These are phyloP conservation scores for Botrytis sinoallii DNA, from an alignment of 2,329 filamentous ascomycete genomes.

Conservation along the genomic window DNA sequence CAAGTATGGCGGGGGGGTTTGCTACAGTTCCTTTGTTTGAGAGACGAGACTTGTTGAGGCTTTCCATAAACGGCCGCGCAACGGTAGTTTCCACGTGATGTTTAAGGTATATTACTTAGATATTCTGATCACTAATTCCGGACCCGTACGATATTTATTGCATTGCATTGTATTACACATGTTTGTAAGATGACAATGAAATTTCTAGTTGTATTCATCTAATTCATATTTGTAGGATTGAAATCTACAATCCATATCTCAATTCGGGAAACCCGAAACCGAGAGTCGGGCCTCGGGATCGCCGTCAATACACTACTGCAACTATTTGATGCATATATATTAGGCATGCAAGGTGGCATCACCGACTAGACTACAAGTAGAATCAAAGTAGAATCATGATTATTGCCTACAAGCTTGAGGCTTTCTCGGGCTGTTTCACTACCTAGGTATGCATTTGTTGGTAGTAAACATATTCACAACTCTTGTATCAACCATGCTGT, in stretches of 20 bases:
- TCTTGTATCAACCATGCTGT: not conserved
- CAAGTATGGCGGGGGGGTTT: not conserved
- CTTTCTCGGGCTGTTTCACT: not conserved
- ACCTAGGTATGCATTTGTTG: not conserved
- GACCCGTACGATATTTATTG: not conserved
- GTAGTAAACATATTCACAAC: not conserved
- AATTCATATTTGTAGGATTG: not conserved
- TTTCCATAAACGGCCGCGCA: not conserved
- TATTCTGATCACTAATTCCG: not conserved
- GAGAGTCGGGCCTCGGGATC: constrained; percentile 3
- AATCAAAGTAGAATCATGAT: constrained; percentile 19
- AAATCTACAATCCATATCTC: not conserved
- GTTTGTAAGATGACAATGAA: not conserved
- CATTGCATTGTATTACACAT: not conserved
- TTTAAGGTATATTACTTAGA: not conserved
- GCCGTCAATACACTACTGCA: constrained; percentile 9
- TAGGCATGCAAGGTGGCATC: not conserved
- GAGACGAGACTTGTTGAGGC: not conserved
- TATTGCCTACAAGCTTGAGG: not conserved
- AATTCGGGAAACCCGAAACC: not conserved
- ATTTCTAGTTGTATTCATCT: not conserved
- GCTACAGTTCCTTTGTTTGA: not conserved
- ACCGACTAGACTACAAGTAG: constrained; percentile 18
- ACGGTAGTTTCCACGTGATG: not conserved
- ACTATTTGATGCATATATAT: not conserved